Conservation (phyloP, 2,329 filamentous ascomycete species). For the Sphaceloma murrayae region DNA sequence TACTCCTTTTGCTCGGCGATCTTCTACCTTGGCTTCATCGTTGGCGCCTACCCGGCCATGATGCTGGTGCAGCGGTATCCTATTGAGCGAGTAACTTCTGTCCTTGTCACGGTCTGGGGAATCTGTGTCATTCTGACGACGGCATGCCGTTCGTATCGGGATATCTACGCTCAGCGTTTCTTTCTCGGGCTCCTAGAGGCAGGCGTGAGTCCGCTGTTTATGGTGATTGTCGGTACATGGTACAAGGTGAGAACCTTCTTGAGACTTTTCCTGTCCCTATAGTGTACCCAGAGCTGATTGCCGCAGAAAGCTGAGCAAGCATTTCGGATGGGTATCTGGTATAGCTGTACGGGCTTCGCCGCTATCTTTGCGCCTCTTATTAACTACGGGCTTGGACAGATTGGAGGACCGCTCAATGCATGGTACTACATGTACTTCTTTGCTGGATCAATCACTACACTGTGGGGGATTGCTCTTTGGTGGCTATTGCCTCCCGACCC, state of each 20-base stretch:
- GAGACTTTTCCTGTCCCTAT: too few species aligned
- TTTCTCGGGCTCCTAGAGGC: conserved; percentile 47
- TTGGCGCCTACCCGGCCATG: conserved; percentile 39
- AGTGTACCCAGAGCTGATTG: too few species aligned
- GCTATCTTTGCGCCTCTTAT: conserved; percentile 39
- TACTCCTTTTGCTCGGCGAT: conserved; percentile 40
- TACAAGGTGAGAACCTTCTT: too few species aligned
- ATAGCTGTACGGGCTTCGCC: conserved; percentile 37
- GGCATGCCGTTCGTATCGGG: conserved; percentile 30
- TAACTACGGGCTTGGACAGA: conserved; percentile 41
- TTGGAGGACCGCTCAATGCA: conserved; percentile 32
- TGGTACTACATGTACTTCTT: conserved; percentile 39
- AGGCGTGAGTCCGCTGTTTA: conserved; percentile 47
- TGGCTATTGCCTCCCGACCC: conserved; percentile 36
- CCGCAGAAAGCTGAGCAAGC: conserved; percentile 26
- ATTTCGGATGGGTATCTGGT: conserved; percentile 25
- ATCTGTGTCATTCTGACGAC: conserved; percentile 32
- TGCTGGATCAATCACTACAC: conserved; percentile 34
- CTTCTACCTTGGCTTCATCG: conserved; percentile 43
- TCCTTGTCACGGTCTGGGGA: conserved; percentile 32
- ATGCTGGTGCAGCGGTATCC: conserved; percentile 38
- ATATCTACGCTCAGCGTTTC: conserved; percentile 40
- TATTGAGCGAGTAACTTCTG: conserved; percentile 38
- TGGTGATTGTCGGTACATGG: conserved; percentile 39
- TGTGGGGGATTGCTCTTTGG: conserved; percentile 33